A percentile compares a stretch with the other conserved stretches of the same genome.
Conservation (phyloP, 352 stramenopile genomes). For the Hyaloperonospora brassicae region DNA sequence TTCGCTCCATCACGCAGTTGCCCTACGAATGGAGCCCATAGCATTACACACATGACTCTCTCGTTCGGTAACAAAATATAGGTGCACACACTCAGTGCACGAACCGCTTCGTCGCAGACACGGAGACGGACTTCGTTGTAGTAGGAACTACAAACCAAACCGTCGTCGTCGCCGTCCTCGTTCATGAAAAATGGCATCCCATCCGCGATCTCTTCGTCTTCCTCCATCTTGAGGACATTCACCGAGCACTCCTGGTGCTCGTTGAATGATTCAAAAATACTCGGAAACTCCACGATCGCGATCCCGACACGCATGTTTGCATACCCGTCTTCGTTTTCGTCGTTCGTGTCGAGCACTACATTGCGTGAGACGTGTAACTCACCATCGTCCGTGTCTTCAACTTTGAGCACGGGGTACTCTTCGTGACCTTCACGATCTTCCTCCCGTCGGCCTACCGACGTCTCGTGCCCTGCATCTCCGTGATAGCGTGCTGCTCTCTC, state of each 20-base stretch:
- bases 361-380: constrained; percentile 45
- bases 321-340: constrained; percentile 59
- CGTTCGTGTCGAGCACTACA: constrained; percentile 55
- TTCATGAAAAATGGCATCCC: constrained; percentile 66
- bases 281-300: constrained; percentile 66
- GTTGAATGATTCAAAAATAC: constrained; percentile 55
- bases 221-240: constrained; percentile 65
- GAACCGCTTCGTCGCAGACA: constrained; percentile 46
- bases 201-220: constrained; percentile 58
- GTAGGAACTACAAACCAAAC: constrained; percentile 45
- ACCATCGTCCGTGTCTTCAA: constrained; percentile 44
- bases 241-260: constrained; percentile 61
- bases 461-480: constrained; percentile 13
- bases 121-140: constrained; percentile 58
- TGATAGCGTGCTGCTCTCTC: constrained; percentile 27
- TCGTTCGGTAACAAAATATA: not conserved
- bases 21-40: constrained; percentile 18
- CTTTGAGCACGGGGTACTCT: constrained; percentile 44
- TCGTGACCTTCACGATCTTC: constrained; percentile 15
- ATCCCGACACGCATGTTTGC: constrained; percentile 54
- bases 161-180: constrained; percentile 58
- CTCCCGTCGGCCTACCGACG: constrained; percentile 11
- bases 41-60: not conserved
- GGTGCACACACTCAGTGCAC: constrained; percentile 7
- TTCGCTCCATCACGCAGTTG: constrained; percentile 57